Evolutionary conservation across 2,329 filamentous ascomycete genomes (phyloP).

Genomic region (Zymoseptoria ardabiliae): DNA sequence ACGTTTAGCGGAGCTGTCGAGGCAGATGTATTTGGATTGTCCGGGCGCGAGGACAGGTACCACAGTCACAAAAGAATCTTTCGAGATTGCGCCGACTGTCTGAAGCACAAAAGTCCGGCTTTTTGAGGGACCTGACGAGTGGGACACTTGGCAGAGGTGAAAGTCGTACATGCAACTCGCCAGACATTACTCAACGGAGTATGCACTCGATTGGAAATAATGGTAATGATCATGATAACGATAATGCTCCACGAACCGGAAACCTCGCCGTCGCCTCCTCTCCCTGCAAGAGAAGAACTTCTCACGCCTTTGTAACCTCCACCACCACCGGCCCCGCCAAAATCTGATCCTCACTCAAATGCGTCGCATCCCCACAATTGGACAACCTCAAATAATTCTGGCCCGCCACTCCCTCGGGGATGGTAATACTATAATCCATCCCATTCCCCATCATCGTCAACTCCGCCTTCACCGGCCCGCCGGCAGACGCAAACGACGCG

Average conservation of each 20-base stretch:
- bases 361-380: conserved; percentile 14
- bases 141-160: too few relatives aligned
- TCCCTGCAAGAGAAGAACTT: not conserved
- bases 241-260: not conserved
- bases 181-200: too few relatives aligned
- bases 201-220: not conserved
- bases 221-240: too few relatives aligned
- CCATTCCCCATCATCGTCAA: conserved; percentile 12
- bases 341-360: conserved; percentile 14
- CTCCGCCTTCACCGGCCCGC: conserved; percentile 13
- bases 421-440: conserved; percentile 14
- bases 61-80: too few relatives aligned
- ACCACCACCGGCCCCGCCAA: conserved; percentile 19
- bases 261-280: not conserved
- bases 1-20: too few relatives aligned
- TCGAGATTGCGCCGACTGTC: too few relatives aligned
- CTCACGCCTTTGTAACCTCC: conserved; percentile 8
- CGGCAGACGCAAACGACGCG: conserved; percentile 16
- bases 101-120: too few relatives aligned
- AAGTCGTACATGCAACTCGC: too few relatives aligned
- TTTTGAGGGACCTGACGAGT: too few relatives aligned
- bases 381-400: conserved; percentile 20
- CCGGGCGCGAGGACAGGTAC: too few relatives aligned
- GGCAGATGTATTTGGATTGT: too few relatives aligned
- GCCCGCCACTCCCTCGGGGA: conserved; percentile 16